Base-by-base conservation (phyloP, 73 alveolate genomes). In the Uronychia setigera region DNA sequence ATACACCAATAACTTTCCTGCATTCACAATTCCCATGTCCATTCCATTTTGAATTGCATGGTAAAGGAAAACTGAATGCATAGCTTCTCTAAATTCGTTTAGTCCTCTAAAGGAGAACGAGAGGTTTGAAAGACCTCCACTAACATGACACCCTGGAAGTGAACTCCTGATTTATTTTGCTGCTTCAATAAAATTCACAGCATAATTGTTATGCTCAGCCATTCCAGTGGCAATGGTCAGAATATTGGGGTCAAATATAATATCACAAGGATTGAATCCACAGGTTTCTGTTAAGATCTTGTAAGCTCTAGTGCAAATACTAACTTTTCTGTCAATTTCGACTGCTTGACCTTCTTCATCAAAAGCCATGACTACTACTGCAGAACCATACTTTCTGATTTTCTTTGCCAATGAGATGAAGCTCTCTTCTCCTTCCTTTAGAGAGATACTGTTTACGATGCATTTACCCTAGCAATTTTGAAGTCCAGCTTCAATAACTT, bases 321-420 rank as follows among this genome's bases (percentile, higher is more conserved):
- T 31, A 33, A 95, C 88, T 89, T 94, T 95, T 59, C 84, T 88
- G 59, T 95, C 97, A 28, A 80, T 80, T 26, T 87, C 94, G n/a
- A 93, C 91, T 0, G 99, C 99, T 85, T 95, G 96, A 29, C 99
- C 99, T 46, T 79, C 83, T 83, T 95, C 99, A 33, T 95, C 99
- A 89, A 95, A 95, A 14, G 99, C 99, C 99, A 95, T 95, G 67
- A 95, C 95, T 1, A 95, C 94, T n/a, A 93, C 99, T 13, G 96
- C 95, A 0, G 98, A 97, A 13, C 99, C 99, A 32, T 93, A 91
- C 79, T 88, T 91, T 81, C 31, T 46, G 77, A 94, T 80, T 0
- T 46, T 79, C 81, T 74, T 82, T 1, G 99, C 99, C 26, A 90
- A 90, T 14, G 31, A 32, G 28, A 93, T 26, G 91, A 95, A 93